Percentiles rank a stretch among this genome's conserved stretches.
phyloP scores from a whole-genome alignment of 352 stramenopile genomes.

The Phytophthora sp. region DNA sequence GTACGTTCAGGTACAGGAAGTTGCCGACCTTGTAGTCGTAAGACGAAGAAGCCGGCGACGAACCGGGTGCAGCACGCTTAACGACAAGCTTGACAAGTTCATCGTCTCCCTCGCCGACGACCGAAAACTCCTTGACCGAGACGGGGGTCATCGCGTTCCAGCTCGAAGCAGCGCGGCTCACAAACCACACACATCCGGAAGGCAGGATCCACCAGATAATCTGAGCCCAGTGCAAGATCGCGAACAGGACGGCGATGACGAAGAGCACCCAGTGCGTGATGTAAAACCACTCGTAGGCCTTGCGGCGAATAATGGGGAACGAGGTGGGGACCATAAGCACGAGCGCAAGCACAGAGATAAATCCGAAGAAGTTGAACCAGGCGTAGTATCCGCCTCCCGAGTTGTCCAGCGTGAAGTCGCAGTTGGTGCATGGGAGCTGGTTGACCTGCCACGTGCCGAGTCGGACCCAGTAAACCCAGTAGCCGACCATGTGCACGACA shows the following conservation, averaged over 20 bases:
- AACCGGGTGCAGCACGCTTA: conserved; percentile 38
- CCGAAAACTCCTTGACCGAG: conserved; percentile 36
- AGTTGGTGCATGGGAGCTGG: conserved; percentile 56
- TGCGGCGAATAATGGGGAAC: conserved; percentile 56
- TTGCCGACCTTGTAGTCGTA: conserved; percentile 64
- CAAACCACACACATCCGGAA: conserved; percentile 55
- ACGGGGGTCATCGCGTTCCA: conserved; percentile 55
- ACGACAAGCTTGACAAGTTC: conserved; percentile 61
- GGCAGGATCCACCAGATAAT: conserved; percentile 70
- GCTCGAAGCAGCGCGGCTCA: conserved; percentile 51
- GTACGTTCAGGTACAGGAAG: conserved; percentile 64
- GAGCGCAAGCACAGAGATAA: conserved; percentile 49
- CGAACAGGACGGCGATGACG: conserved; percentile 55
- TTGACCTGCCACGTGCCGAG: conserved; percentile 49
- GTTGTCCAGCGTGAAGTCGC: conserved; percentile 47
- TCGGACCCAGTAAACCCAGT: conserved; percentile 55
- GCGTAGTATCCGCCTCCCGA: conserved; percentile 56
- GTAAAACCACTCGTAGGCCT: conserved; percentile 68
- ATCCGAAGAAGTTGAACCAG: conserved; percentile 70
- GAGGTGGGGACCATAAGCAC: conserved; percentile 67
- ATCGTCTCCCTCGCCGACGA: conserved; percentile 35
- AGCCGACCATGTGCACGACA: conserved; percentile 55
- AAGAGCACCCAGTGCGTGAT: conserved; percentile 65
- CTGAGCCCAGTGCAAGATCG: conserved; percentile 61
- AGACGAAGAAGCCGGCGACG: conserved; percentile 28